Base-by-base conservation (phyloP, 805 yeast species). In the Isabelozyma rhagii region DNA sequence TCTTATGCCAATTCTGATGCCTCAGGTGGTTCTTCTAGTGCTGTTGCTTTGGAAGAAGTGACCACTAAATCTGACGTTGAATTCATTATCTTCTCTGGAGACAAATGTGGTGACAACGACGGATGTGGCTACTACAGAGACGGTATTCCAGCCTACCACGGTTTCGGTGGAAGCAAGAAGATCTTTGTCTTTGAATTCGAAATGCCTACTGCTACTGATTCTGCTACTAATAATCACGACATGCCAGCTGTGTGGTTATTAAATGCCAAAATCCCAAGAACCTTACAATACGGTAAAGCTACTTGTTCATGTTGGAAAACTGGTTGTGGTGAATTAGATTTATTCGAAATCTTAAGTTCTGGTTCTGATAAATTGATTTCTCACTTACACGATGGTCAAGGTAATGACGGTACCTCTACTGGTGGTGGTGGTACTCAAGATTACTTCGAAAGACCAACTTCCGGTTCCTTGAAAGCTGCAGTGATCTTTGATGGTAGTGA, bases 241-340 rank as follows among this genome's bases (percentile, higher is more conserved):
- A 93, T 94, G 98, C 99, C 99, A 58, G 98, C 99, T 54, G 81
- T 92, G 61, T 92, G 98, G 98, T 77, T 92, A 70, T 82, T 92
- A 68, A 92, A 92, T 70, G 97, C 97, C 54, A 88, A 89, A 78
- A 85, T 92, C 65, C 97, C 99, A 74, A 89, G 99, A 80, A 92
- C 97, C 58, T 74, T 85, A 63, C 98, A 94, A 76, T 94, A 94
- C 74, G 97, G 97, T 69, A 75, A 76, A 52, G 67, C 84, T 25
- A 67, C 80, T 17, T 94, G 98, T 79, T 90, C 97, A 38, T 94
- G 99, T 81, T 94, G 99, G 99, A 62, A 81, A 47, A 80, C 96
- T 48, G 98, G 98, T 54, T 94, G 99, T 76, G 99, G 99, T 77
- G 99, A 94, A 79, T 78, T 94, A 62, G 99, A 94, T 74, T 78